Base-by-base conservation (phyloP, 1,284 basidiomycete genomes). In the Xerocomus cyaneibrunnescens region DNA sequence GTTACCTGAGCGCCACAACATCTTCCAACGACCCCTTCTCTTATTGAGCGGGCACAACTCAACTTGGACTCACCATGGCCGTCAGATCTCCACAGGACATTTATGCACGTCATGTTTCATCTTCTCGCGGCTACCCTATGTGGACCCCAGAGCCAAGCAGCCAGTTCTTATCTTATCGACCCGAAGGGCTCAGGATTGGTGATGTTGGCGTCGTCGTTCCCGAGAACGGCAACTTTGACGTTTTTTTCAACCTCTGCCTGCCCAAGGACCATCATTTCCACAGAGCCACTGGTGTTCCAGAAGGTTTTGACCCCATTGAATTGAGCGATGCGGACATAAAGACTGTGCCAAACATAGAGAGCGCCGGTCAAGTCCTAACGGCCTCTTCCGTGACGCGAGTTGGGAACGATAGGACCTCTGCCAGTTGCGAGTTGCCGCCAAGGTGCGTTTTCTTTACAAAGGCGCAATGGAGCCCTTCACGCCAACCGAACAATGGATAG, bases 161-260 rank as follows among this genome's bases (percentile, higher is more conserved):
- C 30, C 54, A 66, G 22, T 58, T 58, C 8, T 50, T 54, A 19
- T 56, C 57, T 35, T 62, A 63, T 45, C 60, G 57, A 35, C 55
- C 52, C 1, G 51, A 60, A 37, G 63, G 62, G 0, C 57, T 66
- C 30, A 54, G 40, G 23, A 66, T 62, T 40, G 61, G 61, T 3
- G 61, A 66, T 16, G 64, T 66, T 12, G 64, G 64, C 21, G 57
- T 64, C 14, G 57, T 65, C 16, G 48, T 61, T 9, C 65, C 62
- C 9, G 46, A 55, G 10, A 50, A 63, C 34, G 72, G 71, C 19
- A 52, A 43, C 4, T 72, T 72, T 23, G 61, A 65, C 25, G 57
- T 64, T 7, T 58, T 73, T 14, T 69, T 72, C 59, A 72, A 71
- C 41, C 57, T 72, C 12, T 65, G 61, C 32, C 43, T 62, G 3